Percentiles rank a stretch among this genome's conserved stretches.
phyloP scores from a whole-genome alignment of 1,284 basidiomycete species.

The Wallemia ichthyophaga region DNA sequence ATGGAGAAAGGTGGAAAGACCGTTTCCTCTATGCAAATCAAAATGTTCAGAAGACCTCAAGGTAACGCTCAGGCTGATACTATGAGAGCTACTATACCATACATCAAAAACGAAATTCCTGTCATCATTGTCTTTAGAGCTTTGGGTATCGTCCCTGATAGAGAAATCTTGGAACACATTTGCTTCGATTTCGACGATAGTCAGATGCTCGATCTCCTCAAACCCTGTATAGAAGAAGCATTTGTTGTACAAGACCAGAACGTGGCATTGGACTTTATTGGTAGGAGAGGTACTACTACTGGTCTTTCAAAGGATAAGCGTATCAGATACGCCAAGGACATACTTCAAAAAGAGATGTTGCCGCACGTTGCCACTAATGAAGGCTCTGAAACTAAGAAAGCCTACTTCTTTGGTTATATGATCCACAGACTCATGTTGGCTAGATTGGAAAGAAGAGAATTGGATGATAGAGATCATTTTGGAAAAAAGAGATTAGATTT shows the following conservation, averaged over 20 bases:
- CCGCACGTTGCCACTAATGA: conserved; percentile 90
- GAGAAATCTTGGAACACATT: conserved; percentile 91
- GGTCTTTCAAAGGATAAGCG: conserved; percentile 73
- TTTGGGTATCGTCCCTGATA: conserved; percentile 86
- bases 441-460: conserved; percentile 70
- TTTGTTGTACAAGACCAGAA: conserved; percentile 96
- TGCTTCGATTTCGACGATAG: conserved; percentile 92
- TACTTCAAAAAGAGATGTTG: conserved; percentile 93
- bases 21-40: conserved; percentile 91
- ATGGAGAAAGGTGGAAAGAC: conserved; percentile 98
- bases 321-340: conserved; percentile 88
- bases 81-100: conserved; percentile 90
- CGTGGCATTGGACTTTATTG: conserved; percentile 82
- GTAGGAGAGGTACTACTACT: conserved; percentile 83
- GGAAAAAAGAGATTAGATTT: conserved; percentile 93
- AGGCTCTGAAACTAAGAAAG: conserved; percentile 91
- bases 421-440: conserved; percentile 81
- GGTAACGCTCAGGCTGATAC: conserved; percentile 67
- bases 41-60: conserved; percentile 71
- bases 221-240: conserved; percentile 94
- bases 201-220: conserved; percentile 91
- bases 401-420: conserved; percentile 99
- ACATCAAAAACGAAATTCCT: conserved; percentile 93
- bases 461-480: conserved; percentile 98
- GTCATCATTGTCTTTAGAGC: conserved; percentile 98